Base-by-base conservation (phyloP, 2,329 filamentous ascomycete genomes). In the Metarhizium anisopliae region DNA sequence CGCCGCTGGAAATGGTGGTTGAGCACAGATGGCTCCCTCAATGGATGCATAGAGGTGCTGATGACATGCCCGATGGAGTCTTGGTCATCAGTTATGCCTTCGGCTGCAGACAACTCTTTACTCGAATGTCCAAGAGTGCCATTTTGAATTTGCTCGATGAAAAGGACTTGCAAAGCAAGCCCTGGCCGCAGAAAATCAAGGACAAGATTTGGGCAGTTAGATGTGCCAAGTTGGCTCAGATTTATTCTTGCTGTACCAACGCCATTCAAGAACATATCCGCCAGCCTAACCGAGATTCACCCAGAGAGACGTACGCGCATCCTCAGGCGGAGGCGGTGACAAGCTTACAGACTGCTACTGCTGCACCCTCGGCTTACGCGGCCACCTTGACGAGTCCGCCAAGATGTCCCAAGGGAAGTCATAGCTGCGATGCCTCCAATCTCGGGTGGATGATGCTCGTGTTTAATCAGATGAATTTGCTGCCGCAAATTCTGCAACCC, bases 391-490 rank as follows among this genome's bases (percentile, higher is more conserved):
- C 70, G 1, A 72, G 68, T 36, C 67, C 63, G 1, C 70, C 77
- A 3, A 71, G 78, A 38, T 82, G 79, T 55, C 76, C 77, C 16
- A 77, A 71, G 56, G 75, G 76, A 0, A 77, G 72, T 54, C 77
- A 76, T 54, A 67, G 68, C 61, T 82, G 79, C 55, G 79, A 82
- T 58, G 77, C 78, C 0, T 72, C 73, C 0, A 80, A 78, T 54
- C 67, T 82, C 0, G 79, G 79, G 3, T 82, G 77, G 77, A 61
- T 80, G 38, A 77, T 81, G 73, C 68, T 79, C n/a, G 66, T 74
- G 0, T 77, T 75, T 54, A 74, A 75, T 52, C 75, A 80, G 59
- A 66, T 80, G 53, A 70, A 71, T 47, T 64, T 80, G 1, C 61
- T 79, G 2, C 66, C 70, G 2, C 70, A 68, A 5, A 66, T 79